Percentiles rank a stretch among this genome's conserved stretches.
Conservation (phyloP, 2,329 filamentous ascomycete genomes). For the Sphaerulina vaccinii region DNA sequence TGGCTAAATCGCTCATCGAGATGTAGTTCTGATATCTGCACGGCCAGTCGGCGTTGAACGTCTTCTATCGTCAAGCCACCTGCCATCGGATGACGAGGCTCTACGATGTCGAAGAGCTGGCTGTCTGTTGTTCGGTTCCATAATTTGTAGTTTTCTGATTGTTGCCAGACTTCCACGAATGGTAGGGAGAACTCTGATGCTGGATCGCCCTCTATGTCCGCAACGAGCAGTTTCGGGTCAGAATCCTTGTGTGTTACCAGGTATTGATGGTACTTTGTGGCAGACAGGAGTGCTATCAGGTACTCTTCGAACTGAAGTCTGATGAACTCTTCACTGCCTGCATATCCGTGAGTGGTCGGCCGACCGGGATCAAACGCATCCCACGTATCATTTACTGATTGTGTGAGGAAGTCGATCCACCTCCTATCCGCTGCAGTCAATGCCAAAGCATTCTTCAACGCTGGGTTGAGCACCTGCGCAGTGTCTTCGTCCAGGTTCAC, state of each 20-base stretch:
- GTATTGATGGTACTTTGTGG: constrained; percentile 77
- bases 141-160: constrained; percentile 86
- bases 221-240: constrained; percentile 60
- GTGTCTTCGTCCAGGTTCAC: constrained; percentile 92
- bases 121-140: constrained; percentile 73
- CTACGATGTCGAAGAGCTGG: constrained; percentile 90
- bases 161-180: constrained; percentile 83
- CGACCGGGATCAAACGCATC: constrained; percentile 84
- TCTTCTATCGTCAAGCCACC: constrained; percentile 92
- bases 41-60: constrained; percentile 81
- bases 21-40: constrained; percentile 91
- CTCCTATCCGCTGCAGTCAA: constrained; percentile 84
- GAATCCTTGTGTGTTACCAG: constrained; percentile 43
- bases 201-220: constrained; percentile 75
- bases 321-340: constrained; percentile 96
- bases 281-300: constrained; percentile 79
- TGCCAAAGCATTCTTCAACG: constrained; percentile 70
- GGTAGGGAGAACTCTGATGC: constrained; percentile 77
- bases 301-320: constrained; percentile 97
- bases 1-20: constrained; percentile 86
- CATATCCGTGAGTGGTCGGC: constrained; percentile 92
- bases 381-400: constrained; percentile 94
- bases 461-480: constrained; percentile 78
- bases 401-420: constrained; percentile 95
- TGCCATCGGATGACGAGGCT: constrained; percentile 88